Evolutionary conservation across 805 yeast species (phyloP), one percentile per base, ranked within the genome.

Genomic region (Helenozyma rhizophorensis): DNA sequence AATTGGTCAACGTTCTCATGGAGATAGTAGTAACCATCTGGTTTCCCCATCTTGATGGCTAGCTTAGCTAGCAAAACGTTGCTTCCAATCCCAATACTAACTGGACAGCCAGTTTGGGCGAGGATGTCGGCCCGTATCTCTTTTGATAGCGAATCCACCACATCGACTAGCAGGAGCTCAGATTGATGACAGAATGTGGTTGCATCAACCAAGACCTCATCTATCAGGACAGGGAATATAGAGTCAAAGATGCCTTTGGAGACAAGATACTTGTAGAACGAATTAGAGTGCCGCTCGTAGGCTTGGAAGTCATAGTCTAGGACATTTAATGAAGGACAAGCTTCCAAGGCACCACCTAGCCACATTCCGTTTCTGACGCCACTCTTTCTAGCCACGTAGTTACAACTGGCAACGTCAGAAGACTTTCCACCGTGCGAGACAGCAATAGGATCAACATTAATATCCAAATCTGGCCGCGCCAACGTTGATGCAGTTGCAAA

Each of bases 311-410:
- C 82, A 51, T 87, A 86, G 6, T 77, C 80, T 12, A 90, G 47
- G 14, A 76, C 67, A 1, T 76, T 60, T 22, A 90, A 54, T 4
- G 75, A 60, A 0, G 93, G 95, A 48, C 97, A 85, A 21, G 75
- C 38, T 23, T 59, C 55, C 39, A 59, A 64, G 0, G 97, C 97
- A 2, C 63, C 44, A 1, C 77, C 63, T 2, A 85, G 73, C 95
- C 97, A 93, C 93, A 83, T 85, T 0, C 97, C 97, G 52, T 93
- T 89, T 17, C 53, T 62, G 4, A 90, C 80, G 0, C 97, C 97
- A 37, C 45, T 65, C n/a, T 64, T 52, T 18, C 98, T 68, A 0
- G 97, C 96, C 4, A 70, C 78, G 53, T 93, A 93, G 54, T 93
- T 93, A 51, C 97, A 88, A 37, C 95, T 83, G 1, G 97, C 93